Evolutionary conservation across 352 stramenopile genomes (phyloP), one percentile per base, ranked within the genome.

Genomic region (Phytopythium oedochilum): DNA sequence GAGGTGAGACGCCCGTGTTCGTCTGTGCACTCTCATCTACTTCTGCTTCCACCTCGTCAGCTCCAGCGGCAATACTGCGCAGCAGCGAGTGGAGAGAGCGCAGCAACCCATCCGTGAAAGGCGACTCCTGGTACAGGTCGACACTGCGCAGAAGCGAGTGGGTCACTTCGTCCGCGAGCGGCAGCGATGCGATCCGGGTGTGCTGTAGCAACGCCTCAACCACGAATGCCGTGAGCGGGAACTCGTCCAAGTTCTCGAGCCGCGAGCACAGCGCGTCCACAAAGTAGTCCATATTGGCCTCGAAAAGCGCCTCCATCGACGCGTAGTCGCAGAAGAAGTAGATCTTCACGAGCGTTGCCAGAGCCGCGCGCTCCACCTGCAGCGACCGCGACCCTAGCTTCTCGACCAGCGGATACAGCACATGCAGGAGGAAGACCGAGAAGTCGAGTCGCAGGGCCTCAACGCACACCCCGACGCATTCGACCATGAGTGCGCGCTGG

Each of bases 221-320:
- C 14, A 94, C 86, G n/a, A 76, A 76, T 9, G 79, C 78, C 23
- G 86, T 89, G 55, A 81, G 70, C 28, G 83, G 83, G 28, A 86
- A 92, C 35, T 44, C 31, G 26, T 92, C 79, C 45, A 95, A 53
- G 43, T 89, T 75, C 35, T 84, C 70, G 15, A 95, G 74, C 14
- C 83, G 81, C 32, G 68, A 66, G 44, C 78, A 89, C 47, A 95
- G 62, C 1, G 83, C 69, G 61, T 95, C 86, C 20, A 94, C 78
- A 55, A 95, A 91, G 57, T 95, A 95, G 61, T 95, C 86, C 81
- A 93, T 93, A 48, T 93, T 95, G 50, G 62, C 61, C 47, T 88
- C 72, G 23, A 93, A 87, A 39, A 93, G 69, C 20, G 61, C 65
- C 42, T 89, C 78, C 36, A 91, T 57, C 8, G 73, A 83, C 9